Conservation (phyloP, 192 early-diverging fungal genomes). For the Linnemannia hyalina region DNA sequence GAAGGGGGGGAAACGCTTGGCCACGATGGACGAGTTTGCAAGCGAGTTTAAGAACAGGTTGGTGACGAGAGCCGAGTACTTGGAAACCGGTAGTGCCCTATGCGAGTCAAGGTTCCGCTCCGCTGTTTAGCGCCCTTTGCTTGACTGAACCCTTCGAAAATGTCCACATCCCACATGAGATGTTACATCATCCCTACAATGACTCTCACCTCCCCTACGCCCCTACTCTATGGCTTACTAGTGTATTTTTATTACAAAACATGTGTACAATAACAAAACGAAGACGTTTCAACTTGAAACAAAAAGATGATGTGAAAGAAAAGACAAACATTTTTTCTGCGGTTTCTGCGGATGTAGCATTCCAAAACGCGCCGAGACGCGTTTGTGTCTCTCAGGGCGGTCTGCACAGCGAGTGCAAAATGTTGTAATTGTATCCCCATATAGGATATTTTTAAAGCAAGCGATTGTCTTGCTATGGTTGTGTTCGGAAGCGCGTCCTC, state of each 20-base stretch:
- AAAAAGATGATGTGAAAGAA: neutral
- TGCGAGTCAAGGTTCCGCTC: slow-evolving; percentile 66
- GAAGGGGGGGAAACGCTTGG: slow-evolving; percentile 66
- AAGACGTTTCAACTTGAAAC: neutral
- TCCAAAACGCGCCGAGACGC: slow-evolving; percentile 13
- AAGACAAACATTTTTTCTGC: neutral
- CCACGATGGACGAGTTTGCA: slow-evolving; percentile 54
- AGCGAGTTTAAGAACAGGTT: slow-evolving; percentile 61
- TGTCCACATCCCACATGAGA: neutral
- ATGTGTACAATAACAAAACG: slow-evolving; percentile 8
- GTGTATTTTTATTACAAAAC: neutral
- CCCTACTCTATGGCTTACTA: neutral
- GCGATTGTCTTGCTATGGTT: slow-evolving; percentile 2
- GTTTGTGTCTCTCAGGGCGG: neutral
- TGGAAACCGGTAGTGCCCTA: slow-evolving; percentile 70
- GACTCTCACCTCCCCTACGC: neutral
- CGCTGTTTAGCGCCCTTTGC: slow-evolving; percentile 16
- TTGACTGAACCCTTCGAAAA: neutral
- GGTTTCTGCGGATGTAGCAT: slow-evolving; percentile 1
- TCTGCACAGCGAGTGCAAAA: neutral
- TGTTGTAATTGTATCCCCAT: neutral
- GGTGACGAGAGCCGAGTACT: slow-evolving; percentile 73
- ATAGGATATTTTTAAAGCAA: neutral
- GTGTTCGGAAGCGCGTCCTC: slow-evolving; percentile 34
- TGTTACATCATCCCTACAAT: no score